Base-by-base conservation (phyloP, 2,329 filamentous ascomycete genomes). In the Phialophora chinensis region DNA sequence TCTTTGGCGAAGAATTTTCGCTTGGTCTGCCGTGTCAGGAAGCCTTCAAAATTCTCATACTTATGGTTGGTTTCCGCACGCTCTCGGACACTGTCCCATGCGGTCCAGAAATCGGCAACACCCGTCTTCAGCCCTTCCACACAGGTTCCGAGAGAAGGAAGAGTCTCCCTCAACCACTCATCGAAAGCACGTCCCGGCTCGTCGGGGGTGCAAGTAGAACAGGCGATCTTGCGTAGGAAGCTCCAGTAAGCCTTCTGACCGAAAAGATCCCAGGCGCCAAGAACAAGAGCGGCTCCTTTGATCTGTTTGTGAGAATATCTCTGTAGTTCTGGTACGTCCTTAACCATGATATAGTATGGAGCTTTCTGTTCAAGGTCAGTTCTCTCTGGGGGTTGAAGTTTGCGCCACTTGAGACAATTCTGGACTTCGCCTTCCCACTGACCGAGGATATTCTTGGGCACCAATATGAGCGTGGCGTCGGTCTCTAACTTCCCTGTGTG, bases 401-500 rank as follows among this genome's bases (percentile, higher is more conserved):
- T 38, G 33, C 25, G 38, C 57, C 55, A 62, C 3, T 35, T 49
- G 42, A 68, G 31, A 35, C 56, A 87, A 59, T 84, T 84, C 2
- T 71, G 56, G 14, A 87, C 81, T 68, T 90, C 88, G 0, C 75
- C 72, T 8, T 73, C 72, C 88, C 88, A 91, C 72, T 90, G 88
- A 5, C 78, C 72, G 1, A 84, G 75, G 4, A 91, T 77, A 57
- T 85, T 83, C 0, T 74, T 67, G 0, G 88, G 88, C 6, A 86
- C 84, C 0, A 90, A 74, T 31, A 90, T 83, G 2, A 90, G 73
- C 0, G 87, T 90, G 4, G 86, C 88, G 17, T 84, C 81, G 0
- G 83, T 76, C 6, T 60, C 14, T 6, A 67, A 38, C 29, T 65
- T 60, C 4, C 52, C 47, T 14, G 17, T 11, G n/a, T 50, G 38